These are phyloP conservation scores for Phaeosphaeriaceae sp. DNA, from an alignment of 2,329 filamentous ascomycete genomes.

Conservation along the genomic window DNA sequence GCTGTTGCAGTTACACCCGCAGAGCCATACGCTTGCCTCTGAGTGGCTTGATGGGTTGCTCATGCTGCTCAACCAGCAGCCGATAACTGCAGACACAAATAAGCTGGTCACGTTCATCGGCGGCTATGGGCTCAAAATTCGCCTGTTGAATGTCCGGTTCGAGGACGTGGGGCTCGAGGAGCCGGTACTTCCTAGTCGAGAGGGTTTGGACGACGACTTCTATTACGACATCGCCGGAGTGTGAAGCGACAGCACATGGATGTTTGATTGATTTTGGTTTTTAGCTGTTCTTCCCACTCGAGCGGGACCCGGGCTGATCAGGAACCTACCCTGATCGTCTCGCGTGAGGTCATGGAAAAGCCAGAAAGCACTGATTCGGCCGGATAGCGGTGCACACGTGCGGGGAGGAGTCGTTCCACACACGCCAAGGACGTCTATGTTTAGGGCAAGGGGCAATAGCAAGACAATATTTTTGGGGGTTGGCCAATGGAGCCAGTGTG, in stretches of 20 bases:
- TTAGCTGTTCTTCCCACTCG: constrained; percentile 3
- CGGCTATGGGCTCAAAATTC: constrained; percentile 91
- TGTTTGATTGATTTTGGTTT: background rate
- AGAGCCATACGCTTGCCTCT: constrained; percentile 81
- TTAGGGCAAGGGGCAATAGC: background rate
- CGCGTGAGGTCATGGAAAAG: no score
- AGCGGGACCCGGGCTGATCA: background rate
- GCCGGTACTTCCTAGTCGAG: constrained; percentile 78
- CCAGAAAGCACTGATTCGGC: no score
- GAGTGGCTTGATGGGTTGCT: constrained; percentile 97
- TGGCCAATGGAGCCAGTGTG: background rate
- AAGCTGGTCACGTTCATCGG: constrained; percentile 85
- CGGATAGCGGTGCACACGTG: no score
- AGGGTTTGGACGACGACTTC: constrained; percentile 90
- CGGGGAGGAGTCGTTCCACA: background rate
- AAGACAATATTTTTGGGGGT: background rate
- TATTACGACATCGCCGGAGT: constrained; percentile 72
- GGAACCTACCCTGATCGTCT: no score
- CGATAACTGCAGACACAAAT: constrained; percentile 95
- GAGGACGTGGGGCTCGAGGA: constrained; percentile 76
- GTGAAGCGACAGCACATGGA: constrained; percentile 16
- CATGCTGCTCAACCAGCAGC: constrained; percentile 93
- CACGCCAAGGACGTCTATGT: background rate
- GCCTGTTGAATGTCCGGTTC: constrained; percentile 87
- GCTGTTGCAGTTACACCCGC: constrained; percentile 82